Evolutionary conservation across 371 early-diverging fungal species (phyloP).

Genomic region (Mucor circinelloides): DNA sequence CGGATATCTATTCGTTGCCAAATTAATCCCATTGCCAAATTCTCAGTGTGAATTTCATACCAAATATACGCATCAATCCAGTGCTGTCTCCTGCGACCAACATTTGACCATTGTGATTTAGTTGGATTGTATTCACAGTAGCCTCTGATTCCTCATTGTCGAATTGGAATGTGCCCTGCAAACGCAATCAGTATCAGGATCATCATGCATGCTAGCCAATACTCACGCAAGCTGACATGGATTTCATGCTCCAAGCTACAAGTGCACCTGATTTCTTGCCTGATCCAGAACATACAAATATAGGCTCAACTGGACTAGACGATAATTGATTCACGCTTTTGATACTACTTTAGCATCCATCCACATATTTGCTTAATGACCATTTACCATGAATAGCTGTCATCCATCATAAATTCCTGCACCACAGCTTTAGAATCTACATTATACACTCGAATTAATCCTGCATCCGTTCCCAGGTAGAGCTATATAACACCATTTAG

Average conservation of each 20-base stretch:
- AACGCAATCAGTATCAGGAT: background rate
- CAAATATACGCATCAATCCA: conserved; percentile 63
- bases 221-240: conserved; percentile 58
- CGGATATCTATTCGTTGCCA: conserved; percentile 48
- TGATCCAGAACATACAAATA: conserved; percentile 57
- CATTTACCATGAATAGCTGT: conserved; percentile 53
- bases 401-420: conserved; percentile 60
- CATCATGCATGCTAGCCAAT: background rate
- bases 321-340: conserved; percentile 56
- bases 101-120: conserved; percentile 71
- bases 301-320: conserved; percentile 62
- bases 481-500: conserved; percentile 29
- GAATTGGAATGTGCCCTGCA: conserved; percentile 35
- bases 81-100: conserved; percentile 58
- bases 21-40: background rate
- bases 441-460: conserved; percentile 60
- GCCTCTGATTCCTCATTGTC: conserved; percentile 25
- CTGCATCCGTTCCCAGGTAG: conserved; percentile 61
- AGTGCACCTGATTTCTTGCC: conserved; percentile 43
- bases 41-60: conserved; percentile 21
- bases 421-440: conserved; percentile 60
- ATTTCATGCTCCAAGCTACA: conserved; percentile 64
- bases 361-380: background rate
- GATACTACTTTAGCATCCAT: background rate
- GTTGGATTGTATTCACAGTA: conserved; percentile 56